A percentile compares a stretch with the other conserved stretches of the same genome.
Evolutionary conservation across 805 yeast species (phyloP).

Genomic region (Yamadazyma laniorum): DNA sequence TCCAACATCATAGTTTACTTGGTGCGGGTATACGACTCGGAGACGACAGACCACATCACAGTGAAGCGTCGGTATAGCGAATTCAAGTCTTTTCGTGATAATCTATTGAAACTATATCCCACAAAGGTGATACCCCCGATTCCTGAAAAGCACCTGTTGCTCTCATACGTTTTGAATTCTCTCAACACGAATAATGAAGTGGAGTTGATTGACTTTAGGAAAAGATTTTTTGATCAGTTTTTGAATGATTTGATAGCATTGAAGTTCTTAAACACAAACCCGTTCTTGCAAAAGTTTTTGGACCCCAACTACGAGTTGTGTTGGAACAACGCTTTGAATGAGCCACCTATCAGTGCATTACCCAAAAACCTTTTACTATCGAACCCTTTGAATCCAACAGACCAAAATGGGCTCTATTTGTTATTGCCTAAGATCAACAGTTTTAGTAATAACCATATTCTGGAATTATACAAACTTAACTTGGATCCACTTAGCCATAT

Average conservation of each 20-base stretch:
- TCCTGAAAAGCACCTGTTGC: slow-evolving; percentile 47
- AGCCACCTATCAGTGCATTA: slow-evolving; percentile 43
- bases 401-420: slow-evolving; percentile 52
- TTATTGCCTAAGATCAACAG: slow-evolving; percentile 45
- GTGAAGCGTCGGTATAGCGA: slow-evolving; percentile 45
- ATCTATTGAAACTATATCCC: slow-evolving; percentile 37
- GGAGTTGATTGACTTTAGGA: slow-evolving; percentile 47
- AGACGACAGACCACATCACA: slow-evolving; percentile 18
- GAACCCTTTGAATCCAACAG: slow-evolving; percentile 50
- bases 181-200: slow-evolving; percentile 36
- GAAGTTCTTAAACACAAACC: slow-evolving; percentile 32
- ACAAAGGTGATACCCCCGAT: slow-evolving; percentile 43
- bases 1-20: slow-evolving; percentile 39
- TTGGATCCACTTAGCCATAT: slow-evolving; percentile 30
- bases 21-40: slow-evolving; percentile 20
- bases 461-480: slow-evolving; percentile 17
- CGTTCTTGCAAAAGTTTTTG: slow-evolving; percentile 44
- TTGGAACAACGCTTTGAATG: slow-evolving; percentile 52
- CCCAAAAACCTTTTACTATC: slow-evolving; percentile 49
- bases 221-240: slow-evolving; percentile 44
- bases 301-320: slow-evolving; percentile 50
- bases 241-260: slow-evolving; percentile 35
- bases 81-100: slow-evolving; percentile 42
- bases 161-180: slow-evolving; percentile 41
- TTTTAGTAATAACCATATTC: slow-evolving; percentile 21